These are phyloP conservation scores for Parmales sp. DNA, from an alignment of 108 stramenopile species.

Conservation along the genomic window DNA sequence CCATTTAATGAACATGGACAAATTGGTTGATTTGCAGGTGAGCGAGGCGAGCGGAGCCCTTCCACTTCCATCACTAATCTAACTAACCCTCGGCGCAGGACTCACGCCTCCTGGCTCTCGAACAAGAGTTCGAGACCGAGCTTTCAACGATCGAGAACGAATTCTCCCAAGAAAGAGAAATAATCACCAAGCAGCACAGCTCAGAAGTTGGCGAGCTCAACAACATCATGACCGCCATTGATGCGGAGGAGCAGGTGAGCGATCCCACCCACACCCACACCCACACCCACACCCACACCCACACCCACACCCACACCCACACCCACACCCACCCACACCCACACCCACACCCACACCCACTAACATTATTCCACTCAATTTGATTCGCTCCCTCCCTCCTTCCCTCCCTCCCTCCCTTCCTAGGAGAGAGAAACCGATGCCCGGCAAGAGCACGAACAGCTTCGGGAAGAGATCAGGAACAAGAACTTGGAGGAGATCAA, in stretches of 20 bases:
- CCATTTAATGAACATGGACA: slow-evolving; percentile 46
- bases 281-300: too few species aligned
- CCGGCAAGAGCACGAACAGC: slow-evolving; percentile 41
- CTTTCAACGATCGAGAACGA: slow-evolving; percentile 32
- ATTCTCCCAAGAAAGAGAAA: slow-evolving; percentile 33
- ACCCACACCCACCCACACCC: too few species aligned
- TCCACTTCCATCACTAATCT: too few species aligned
- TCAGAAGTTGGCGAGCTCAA: slow-evolving; percentile 25
- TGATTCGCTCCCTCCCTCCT: too few species aligned
- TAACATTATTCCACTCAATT: too few species aligned
- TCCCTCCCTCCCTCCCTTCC: too few species aligned
- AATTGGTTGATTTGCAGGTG: slow-evolving; percentile 36
- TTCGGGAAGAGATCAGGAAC: slow-evolving; percentile 42
- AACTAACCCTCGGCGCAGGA: too few species aligned
- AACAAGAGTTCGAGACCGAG: slow-evolving; percentile 45
- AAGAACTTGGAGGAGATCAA: slow-evolving; percentile 55
- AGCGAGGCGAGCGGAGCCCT: neutral
- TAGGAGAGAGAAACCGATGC: slow-evolving; percentile 39
- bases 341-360: too few species aligned
- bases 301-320: too few species aligned
- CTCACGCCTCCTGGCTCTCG: slow-evolving; percentile 39
- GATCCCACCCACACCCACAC: too few species aligned
- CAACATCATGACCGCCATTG: slow-evolving; percentile 35
- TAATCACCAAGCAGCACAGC: slow-evolving; percentile 26
- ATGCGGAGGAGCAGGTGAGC: slow-evolving; percentile 24